Percentiles rank a stretch among this genome's conserved stretches.
Evolutionary conservation across 1,284 basidiomycete genomes (phyloP).

Genomic region (Sanghuangporus baumii): DNA sequence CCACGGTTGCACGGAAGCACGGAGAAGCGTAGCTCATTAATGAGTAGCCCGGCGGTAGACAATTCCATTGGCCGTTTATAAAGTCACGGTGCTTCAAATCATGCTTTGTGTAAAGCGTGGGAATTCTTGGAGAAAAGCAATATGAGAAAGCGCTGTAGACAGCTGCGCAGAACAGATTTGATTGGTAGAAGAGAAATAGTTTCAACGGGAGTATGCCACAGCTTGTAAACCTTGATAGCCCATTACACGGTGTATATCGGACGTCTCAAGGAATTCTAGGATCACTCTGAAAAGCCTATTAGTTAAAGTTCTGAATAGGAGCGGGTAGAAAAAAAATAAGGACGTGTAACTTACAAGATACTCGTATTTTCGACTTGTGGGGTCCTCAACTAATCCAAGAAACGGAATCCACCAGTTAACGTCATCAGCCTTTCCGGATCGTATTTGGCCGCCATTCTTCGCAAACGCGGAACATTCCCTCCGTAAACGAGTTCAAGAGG

Average conservation of each 20-base stretch:
- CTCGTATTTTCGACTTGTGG: too few species aligned
- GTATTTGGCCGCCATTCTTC: constrained; percentile 8
- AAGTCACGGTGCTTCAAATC: neutral
- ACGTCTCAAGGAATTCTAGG: too few species aligned
- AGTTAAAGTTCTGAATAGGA: too few species aligned
- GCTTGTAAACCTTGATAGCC: too few species aligned
- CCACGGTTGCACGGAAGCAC: neutral
- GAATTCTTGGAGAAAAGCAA: too few species aligned
- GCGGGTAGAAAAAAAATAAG: too few species aligned
- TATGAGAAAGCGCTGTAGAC: neutral
- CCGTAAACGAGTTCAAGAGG: constrained; percentile 20
- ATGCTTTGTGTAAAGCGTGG: neutral
- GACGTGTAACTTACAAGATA: too few species aligned
- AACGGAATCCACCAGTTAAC: constrained; percentile 13
- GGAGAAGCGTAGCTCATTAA: neutral
- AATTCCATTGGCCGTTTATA: neutral
- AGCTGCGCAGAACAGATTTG: neutral
- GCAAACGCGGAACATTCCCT: constrained; percentile 2
- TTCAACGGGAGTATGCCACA: too few species aligned
- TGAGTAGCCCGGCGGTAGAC: neutral
- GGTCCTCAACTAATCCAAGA: neutral
- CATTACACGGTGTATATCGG: too few species aligned
- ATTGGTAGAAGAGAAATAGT: too few species aligned
- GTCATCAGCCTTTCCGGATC: constrained; percentile 12
- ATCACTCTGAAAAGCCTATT: too few species aligned